phyloP scores from a whole-genome alignment of 331 rosid species.

The Dryas integrifolia region DNA sequence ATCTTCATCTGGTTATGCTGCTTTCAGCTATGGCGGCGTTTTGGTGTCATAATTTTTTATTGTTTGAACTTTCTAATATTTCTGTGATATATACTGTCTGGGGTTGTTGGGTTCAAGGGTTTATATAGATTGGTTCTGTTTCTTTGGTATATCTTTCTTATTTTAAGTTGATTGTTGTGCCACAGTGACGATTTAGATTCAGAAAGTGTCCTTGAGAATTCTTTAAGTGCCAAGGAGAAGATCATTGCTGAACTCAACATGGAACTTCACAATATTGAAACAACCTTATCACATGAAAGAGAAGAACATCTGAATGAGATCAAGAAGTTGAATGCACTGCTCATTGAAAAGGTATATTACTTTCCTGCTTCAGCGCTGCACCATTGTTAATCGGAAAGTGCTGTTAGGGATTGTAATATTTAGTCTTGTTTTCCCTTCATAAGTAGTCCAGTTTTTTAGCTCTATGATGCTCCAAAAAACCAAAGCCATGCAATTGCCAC shows the following conservation, averaged over 20 bases:
- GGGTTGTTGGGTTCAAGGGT: neutral
- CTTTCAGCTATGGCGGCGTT: neutral
- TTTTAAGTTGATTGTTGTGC: slow-evolving; percentile 23
- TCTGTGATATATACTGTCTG: no score
- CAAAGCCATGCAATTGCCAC: neutral
- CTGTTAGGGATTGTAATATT: neutral
- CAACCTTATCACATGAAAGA: slow-evolving; percentile 74
- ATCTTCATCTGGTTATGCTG: neutral
- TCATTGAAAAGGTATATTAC: slow-evolving; percentile 66
- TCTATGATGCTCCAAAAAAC: neutral
- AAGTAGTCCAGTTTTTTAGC: neutral
- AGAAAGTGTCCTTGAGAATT: slow-evolving; percentile 77
- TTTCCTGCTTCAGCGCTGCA: neutral
- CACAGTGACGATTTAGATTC: slow-evolving; percentile 80
- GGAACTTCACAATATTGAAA: slow-evolving; percentile 93
- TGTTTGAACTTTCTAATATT: neutral
- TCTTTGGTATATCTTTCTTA: slow-evolving; percentile 18
- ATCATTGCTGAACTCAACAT: slow-evolving; percentile 85
- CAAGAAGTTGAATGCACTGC: slow-evolving; percentile 72
- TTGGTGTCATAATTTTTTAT: neutral
- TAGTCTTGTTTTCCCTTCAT: neutral
- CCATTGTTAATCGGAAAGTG: neutral
- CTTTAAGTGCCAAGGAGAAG: slow-evolving; percentile 91
- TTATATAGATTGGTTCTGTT: neutral
- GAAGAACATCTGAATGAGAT: slow-evolving; percentile 78